Evolutionary conservation across 2,329 filamentous ascomycete species (phyloP).

Genomic region (Coniochaeta prunicola): DNA sequence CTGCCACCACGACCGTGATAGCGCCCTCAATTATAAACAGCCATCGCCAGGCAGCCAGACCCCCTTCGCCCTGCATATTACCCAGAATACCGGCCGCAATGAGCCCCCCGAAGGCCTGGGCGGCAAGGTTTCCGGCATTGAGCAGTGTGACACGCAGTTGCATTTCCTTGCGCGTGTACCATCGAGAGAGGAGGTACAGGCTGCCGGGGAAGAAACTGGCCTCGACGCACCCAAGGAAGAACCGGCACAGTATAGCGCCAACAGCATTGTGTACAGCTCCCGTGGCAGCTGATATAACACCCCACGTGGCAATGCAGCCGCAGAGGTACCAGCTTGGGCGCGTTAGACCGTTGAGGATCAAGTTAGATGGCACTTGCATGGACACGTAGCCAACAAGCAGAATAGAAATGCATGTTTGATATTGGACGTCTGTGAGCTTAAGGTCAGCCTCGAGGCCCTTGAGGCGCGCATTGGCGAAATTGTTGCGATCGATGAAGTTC

Average conservation of each 20-base stretch:
- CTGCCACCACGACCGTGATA: conserved; percentile 39
- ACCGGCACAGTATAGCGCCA: conserved; percentile 27
- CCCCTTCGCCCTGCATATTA: conserved; percentile 40
- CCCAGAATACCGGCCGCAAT: conserved; percentile 47
- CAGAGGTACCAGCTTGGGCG: conserved; percentile 34
- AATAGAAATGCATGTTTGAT: conserved; percentile 32
- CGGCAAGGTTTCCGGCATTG: conserved; percentile 48
- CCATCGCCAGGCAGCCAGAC: conserved; percentile 44
- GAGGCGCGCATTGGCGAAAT: conserved; percentile 28
- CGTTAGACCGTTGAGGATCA: conserved; percentile 34
- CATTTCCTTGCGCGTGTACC: conserved; percentile 50
- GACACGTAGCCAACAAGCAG: conserved; percentile 31
- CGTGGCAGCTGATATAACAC: conserved; percentile 31
- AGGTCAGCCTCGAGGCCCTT: conserved; percentile 31
- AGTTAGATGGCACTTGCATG: conserved; percentile 44
- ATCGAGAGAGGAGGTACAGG: conserved; percentile 43
- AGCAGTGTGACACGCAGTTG: conserved; percentile 42
- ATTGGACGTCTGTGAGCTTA: conserved; percentile 25
- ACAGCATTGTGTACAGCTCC: conserved; percentile 28
- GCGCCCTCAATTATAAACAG: conserved; percentile 51
- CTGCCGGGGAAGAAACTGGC: conserved; percentile 30
- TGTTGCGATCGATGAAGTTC: conserved; percentile 42
- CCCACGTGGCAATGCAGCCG: conserved; percentile 32
- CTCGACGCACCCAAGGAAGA: background rate
- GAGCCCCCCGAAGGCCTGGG: conserved; percentile 50